Evolutionary conservation across 805 yeast species (phyloP).

Genomic region (Candida dajiaensis): DNA sequence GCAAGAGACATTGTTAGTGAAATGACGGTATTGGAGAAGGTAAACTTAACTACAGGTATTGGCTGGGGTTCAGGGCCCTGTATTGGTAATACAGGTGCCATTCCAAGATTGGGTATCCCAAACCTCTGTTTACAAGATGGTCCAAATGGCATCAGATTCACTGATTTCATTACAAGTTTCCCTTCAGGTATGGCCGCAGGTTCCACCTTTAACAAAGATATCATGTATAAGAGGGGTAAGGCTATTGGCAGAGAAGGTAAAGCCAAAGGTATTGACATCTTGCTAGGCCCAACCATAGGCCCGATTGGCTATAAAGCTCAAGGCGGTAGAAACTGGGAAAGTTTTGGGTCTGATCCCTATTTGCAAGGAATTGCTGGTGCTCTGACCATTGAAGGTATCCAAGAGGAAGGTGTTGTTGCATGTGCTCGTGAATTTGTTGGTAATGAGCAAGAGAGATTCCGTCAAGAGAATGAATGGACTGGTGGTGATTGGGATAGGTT

Average conservation of each 20-base stretch:
- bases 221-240: conserved; percentile 46
- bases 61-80: conserved; percentile 62
- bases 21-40: conserved; percentile 54
- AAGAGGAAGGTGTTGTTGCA: conserved; percentile 52
- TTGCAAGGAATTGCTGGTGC: conserved; percentile 43
- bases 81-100: conserved; percentile 54
- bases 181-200: conserved; percentile 58
- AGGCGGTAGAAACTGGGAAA: conserved; percentile 36
- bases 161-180: conserved; percentile 50
- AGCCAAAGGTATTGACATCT: conserved; percentile 48
- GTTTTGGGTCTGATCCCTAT: conserved; percentile 9
- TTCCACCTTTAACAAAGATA: conserved; percentile 47
- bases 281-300: conserved; percentile 53
- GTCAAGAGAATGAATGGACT: conserved; percentile 48
- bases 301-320: conserved; percentile 58
- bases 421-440: conserved; percentile 53
- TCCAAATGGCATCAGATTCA: conserved; percentile 52
- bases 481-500: conserved; percentile 40
- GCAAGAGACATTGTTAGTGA: conserved; percentile 50
- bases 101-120: conserved; percentile 49
- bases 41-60: conserved; percentile 56
- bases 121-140: conserved; percentile 58
- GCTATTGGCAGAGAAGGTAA: conserved; percentile 53
- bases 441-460: conserved; percentile 57
- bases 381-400: conserved; percentile 48